phyloP scores from a whole-genome alignment of 805 yeast species.

The Saccharomycopsis synnaedendra region DNA sequence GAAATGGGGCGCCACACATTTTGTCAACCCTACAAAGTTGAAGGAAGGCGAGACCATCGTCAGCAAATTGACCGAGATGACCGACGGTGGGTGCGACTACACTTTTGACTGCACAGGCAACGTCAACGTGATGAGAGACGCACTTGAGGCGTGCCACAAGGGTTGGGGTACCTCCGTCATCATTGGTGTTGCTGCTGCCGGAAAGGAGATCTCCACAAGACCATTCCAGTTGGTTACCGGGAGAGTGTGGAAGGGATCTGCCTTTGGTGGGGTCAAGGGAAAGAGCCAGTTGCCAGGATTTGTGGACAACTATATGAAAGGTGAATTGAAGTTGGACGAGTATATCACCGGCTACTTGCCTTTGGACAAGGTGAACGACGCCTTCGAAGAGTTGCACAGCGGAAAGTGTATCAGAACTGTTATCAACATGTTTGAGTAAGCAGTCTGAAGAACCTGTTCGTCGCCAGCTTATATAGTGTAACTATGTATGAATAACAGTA shows the following conservation, averaged over 20 bases:
- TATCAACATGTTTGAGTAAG: slow-evolving; percentile 29
- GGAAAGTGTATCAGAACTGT: slow-evolving; percentile 96
- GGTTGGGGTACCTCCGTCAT: slow-evolving; percentile 97
- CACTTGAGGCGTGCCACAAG: slow-evolving; percentile 94
- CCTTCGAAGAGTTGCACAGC: slow-evolving; percentile 89
- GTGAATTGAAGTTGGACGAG: slow-evolving; percentile 82
- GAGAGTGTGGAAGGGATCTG: slow-evolving; percentile 97
- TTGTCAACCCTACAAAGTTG: slow-evolving; percentile 66
- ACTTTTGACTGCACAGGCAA: slow-evolving; percentile 99
- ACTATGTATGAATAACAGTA: too few relatives aligned
- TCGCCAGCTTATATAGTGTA: too few relatives aligned
- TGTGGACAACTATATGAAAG: slow-evolving; percentile 75
- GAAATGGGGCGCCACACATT: slow-evolving; percentile 92
- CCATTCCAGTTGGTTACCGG: slow-evolving; percentile 99
- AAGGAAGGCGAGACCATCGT: slow-evolving; percentile 69
- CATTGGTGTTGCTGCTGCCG: slow-evolving; percentile 98
- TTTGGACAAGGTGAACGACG: slow-evolving; percentile 69
- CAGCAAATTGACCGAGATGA: slow-evolving; percentile 71
- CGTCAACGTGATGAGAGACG: slow-evolving; percentile 87
- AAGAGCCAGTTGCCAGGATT: slow-evolving; percentile 88
- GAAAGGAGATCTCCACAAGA: slow-evolving; percentile 90
- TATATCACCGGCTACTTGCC: slow-evolving; percentile 86
- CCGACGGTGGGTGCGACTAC: slow-evolving; percentile 95
- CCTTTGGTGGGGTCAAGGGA: slow-evolving; percentile 99
- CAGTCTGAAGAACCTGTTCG: too few relatives aligned